These are phyloP conservation scores for Neoscytalidium dimidiatum DNA, from an alignment of 2,329 filamentous ascomycete genomes.

Conservation along the genomic window DNA sequence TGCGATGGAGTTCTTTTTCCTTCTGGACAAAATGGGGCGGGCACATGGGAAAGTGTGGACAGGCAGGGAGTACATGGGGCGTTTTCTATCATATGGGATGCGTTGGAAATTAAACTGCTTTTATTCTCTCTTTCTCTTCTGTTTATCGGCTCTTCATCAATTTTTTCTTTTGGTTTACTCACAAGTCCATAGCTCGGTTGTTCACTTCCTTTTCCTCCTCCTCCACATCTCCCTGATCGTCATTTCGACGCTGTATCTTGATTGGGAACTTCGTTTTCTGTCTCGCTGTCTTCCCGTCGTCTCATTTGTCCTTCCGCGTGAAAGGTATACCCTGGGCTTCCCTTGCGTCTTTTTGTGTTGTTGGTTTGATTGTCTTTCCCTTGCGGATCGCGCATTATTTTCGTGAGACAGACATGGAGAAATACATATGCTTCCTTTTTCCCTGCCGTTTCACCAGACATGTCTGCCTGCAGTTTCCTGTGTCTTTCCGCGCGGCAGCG, in stretches of 20 bases:
- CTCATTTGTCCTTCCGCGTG: background rate
- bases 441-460: background rate
- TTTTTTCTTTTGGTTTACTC: background rate
- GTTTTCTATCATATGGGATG: background rate
- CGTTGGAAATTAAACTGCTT: background rate
- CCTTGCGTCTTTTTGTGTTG: no score
- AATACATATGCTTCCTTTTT: background rate
- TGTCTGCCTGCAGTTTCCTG: no score
- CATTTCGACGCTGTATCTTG: no score
- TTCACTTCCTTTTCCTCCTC: background rate
- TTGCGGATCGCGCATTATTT: no score
- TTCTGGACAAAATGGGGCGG: background rate
- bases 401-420: background rate
- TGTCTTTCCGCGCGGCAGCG: no score
- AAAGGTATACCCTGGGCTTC: background rate
- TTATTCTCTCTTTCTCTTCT: background rate
- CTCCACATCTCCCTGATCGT: no score
- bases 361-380: no score
- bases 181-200: no score
- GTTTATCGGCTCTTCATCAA: background rate
- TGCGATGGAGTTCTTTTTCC: constrained; percentile 9
- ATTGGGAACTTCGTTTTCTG: background rate
- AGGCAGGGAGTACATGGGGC: background rate
- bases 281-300: background rate
- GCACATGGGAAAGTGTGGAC: background rate